Conservation (phyloP, 768 basidiomycete genomes). For the Terana coerulea region DNA sequence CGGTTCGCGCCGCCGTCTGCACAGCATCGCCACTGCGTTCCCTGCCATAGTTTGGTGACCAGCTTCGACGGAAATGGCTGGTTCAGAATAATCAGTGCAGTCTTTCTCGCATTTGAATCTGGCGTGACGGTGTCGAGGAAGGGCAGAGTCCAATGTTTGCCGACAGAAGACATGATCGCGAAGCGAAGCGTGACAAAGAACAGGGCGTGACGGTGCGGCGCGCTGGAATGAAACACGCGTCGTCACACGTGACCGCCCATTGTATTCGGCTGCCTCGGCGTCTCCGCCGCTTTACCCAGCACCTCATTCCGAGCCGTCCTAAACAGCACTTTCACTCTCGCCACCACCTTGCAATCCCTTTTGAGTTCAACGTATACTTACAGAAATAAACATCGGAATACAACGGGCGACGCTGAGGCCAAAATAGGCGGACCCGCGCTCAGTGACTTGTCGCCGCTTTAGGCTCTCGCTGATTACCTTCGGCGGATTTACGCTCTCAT, state of each 20-base stretch:
- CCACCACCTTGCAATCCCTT: no score
- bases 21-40: conserved; percentile 34
- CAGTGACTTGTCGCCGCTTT: no score
- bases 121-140: conserved; percentile 6
- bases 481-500: no score
- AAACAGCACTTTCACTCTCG: not conserved
- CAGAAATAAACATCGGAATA: no score
- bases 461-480: no score
- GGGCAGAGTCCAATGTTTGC: conserved; percentile 9
- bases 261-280: not conserved
- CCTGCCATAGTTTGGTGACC: conserved; percentile 51
- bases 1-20: conserved; percentile 62
- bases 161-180: conserved; percentile 7
- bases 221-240: conserved; percentile 5
- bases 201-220: not conserved
- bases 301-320: no score
- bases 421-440: no score
- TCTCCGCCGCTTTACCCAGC: no score
- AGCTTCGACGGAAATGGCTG: conserved; percentile 73
- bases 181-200: not conserved
- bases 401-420: no score
- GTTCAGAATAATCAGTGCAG: conserved; percentile 83
- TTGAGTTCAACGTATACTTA: no score
- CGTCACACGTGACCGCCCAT: conserved; percentile 10
- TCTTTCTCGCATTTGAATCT: conserved; percentile 4